These are phyloP conservation scores for Neospora caninum DNA, from an alignment of 169 alveolate species.

Conservation along the genomic window DNA sequence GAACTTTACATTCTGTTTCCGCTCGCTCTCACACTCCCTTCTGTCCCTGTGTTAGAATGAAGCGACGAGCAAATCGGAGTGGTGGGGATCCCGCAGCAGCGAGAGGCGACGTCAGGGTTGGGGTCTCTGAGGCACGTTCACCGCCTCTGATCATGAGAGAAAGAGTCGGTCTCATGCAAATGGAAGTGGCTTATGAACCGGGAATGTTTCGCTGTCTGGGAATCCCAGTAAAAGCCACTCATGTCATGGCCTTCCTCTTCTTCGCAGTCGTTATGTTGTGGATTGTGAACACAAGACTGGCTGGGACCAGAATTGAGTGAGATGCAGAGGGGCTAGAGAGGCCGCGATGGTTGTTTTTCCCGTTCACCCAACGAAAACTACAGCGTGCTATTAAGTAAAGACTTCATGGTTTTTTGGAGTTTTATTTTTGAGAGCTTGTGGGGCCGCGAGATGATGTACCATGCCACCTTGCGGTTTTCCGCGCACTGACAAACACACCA, in stretches of 20 bases:
- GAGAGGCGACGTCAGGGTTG: not conserved
- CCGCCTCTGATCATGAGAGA: conserved; percentile 33
- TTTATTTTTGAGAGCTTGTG: no score
- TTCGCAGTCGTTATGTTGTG: conserved; percentile 15
- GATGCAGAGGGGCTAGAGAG: not conserved
- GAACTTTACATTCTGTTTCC: not conserved
- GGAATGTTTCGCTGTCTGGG: conserved; percentile 1
- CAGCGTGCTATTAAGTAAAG: not conserved
- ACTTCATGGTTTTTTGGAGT: not conserved
- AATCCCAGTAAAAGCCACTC: conserved; percentile 23
- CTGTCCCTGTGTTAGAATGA: not conserved
- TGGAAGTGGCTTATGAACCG: conserved; percentile 25
- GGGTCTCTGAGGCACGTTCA: not conserved
- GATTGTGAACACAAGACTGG: conserved; percentile 42
- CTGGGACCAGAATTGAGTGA: not conserved
- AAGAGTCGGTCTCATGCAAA: conserved; percentile 10
- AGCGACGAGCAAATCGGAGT: not conserved
- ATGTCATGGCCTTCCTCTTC: not conserved
- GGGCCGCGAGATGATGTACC: no score
- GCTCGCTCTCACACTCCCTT: not conserved
- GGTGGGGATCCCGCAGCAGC: not conserved
- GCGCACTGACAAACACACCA: no score
- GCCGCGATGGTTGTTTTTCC: not conserved
- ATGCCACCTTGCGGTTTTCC: no score
- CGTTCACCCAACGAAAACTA: not conserved